Conservation (phyloP, 2,329 filamentous ascomycete genomes). For the Mollisiaceae sp. region DNA sequence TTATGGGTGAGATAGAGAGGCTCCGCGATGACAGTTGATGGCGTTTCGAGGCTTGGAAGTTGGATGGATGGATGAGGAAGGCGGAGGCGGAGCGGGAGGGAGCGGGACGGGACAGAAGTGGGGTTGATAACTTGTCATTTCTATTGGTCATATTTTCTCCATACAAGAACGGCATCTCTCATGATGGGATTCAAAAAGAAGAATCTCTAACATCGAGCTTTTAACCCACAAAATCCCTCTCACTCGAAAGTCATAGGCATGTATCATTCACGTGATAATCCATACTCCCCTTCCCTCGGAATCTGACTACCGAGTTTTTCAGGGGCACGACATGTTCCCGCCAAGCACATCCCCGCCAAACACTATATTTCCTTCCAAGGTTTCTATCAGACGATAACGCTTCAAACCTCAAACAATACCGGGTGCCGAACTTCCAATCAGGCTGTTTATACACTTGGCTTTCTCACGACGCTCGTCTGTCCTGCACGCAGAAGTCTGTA, state of each 20-base stretch:
- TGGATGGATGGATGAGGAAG: too few species aligned
- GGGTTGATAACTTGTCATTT: too few species aligned
- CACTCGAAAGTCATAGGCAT: slow-evolving; percentile 11
- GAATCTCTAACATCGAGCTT: too few species aligned
- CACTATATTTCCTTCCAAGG: slow-evolving; percentile 7
- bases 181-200: too few species aligned
- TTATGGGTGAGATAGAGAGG: too few species aligned
- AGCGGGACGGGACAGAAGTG: too few species aligned
- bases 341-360: slow-evolving; percentile 3
- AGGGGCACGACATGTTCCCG: not conserved
- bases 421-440: slow-evolving; percentile 11
- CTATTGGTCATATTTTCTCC: not conserved
- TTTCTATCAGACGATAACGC: not conserved
- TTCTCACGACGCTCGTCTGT: not conserved
- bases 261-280: slow-evolving; percentile 13
- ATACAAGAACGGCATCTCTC: too few species aligned
- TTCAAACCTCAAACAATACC: not conserved
- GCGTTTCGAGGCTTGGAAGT: too few species aligned
- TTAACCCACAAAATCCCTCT: not conserved
- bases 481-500: slow-evolving; percentile 4
- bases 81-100: too few species aligned
- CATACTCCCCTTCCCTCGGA: slow-evolving; percentile 13
- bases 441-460: slow-evolving; percentile 12
- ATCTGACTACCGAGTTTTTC: slow-evolving; percentile 14
- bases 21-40: too few species aligned